Evolutionary conservation across 1,139 yeast species (phyloP).

Genomic region (Schwanniomyces etchellsii): DNA sequence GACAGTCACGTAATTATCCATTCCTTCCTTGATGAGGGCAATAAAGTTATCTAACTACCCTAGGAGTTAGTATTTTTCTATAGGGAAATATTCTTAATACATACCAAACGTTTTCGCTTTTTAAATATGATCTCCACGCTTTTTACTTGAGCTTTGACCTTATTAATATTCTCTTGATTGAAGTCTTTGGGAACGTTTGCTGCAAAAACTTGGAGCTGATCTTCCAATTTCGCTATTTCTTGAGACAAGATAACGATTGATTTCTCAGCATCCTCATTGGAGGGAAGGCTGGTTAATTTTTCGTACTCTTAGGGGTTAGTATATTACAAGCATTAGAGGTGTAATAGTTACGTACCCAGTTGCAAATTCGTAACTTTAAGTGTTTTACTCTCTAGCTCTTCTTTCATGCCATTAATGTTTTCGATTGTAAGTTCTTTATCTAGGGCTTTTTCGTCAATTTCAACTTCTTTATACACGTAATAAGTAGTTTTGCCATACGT

Average conservation of each 20-base stretch:
- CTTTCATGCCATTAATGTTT: conserved; percentile 1
- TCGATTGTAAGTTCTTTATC: conserved; percentile 3
- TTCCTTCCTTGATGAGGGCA: conserved; percentile 5
- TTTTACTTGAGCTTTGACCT: conserved; percentile 2
- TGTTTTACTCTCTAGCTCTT: neutral
- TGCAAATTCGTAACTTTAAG: conserved; percentile 1
- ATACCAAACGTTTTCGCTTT: conserved; percentile 6
- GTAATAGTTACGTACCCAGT: conserved; percentile 3
- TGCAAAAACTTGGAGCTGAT: conserved; percentile 1
- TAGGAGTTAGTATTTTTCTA: too few relatives aligned
- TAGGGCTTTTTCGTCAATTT: conserved; percentile 6
- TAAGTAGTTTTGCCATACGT: conserved; percentile 29
- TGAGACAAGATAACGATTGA: conserved; percentile 2
- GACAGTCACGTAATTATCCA: conserved; percentile 6
- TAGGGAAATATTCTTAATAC: too few relatives aligned
- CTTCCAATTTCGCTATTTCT: conserved; percentile 1
- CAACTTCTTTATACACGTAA: conserved; percentile 23
- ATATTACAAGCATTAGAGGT: neutral
- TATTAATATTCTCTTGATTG: conserved; percentile 4
- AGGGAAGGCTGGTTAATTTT: conserved; percentile 3
- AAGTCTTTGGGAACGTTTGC: conserved; percentile 1
- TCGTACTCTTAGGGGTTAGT: conserved; percentile 2
- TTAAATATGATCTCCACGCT: conserved; percentile 3
- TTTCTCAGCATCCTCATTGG: conserved; percentile 6
- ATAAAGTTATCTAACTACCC: conserved; percentile 6